Evolutionary conservation across 306 rosid genomes (phyloP).

Genomic region (Castanea crenata): DNA sequence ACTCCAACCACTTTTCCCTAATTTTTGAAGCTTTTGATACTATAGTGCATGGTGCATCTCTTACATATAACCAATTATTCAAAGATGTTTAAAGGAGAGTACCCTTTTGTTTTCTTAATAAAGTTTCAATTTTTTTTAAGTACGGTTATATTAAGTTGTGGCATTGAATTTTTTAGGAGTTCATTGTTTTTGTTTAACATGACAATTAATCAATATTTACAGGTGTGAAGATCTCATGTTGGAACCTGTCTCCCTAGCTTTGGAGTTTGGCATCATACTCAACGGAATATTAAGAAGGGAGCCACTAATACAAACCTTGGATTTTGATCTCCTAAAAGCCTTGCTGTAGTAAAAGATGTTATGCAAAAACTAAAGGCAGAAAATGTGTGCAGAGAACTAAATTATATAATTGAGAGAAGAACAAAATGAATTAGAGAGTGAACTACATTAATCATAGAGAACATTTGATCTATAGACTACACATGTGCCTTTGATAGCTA

Average conservation of each 20-base stretch:
- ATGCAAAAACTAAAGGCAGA: too few species aligned
- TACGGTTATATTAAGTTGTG: background rate
- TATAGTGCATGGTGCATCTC: too few species aligned
- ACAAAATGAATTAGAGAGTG: too few species aligned
- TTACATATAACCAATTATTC: too few species aligned
- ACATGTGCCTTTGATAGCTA: too few species aligned
- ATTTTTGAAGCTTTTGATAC: too few species aligned
- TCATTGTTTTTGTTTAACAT: background rate
- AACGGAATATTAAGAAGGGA: constrained; percentile 69
- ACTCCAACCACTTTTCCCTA: too few species aligned
- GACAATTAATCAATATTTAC: constrained; percentile 25
- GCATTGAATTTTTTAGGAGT: background rate
- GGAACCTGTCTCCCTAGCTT: constrained; percentile 84
- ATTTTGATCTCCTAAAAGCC: constrained; percentile 60
- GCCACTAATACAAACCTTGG: constrained; percentile 63
- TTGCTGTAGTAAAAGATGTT: too few species aligned
- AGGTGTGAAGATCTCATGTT: constrained; percentile 93
- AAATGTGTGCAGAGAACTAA: too few species aligned
- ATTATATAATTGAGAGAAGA: too few species aligned
- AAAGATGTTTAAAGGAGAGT: background rate
- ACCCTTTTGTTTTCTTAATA: background rate
- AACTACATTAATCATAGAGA: too few species aligned
- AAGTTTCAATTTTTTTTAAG: background rate
- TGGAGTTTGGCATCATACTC: constrained; percentile 95
- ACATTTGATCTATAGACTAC: too few species aligned